Percentiles rank a stretch among this genome's conserved stretches.
phyloP scores from a whole-genome alignment of 371 early-diverging fungal species.

The Nematocida major region DNA sequence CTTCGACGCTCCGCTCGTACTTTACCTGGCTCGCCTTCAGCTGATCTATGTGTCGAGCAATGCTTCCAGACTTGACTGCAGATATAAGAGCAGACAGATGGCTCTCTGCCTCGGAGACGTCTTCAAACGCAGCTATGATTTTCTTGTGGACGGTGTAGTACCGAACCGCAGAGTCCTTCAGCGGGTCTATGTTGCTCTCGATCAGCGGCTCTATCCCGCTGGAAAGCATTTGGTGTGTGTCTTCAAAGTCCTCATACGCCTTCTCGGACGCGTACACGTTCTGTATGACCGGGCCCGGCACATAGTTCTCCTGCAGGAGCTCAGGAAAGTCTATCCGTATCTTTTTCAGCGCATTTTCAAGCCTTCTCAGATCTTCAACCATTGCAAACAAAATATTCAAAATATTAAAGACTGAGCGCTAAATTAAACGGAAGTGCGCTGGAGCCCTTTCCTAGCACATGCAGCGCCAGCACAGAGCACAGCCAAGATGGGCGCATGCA shows the following conservation, averaged over 20 bases:
- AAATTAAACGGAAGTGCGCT: no score
- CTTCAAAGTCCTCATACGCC: conserved; percentile 17
- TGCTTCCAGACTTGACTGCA: background rate
- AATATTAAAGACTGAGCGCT: no score
- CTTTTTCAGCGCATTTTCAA: conserved; percentile 36
- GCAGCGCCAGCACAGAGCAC: no score
- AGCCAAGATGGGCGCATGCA: no score
- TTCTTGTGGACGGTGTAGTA: conserved; percentile 22
- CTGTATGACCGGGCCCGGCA: conserved; percentile 22
- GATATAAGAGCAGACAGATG: background rate
- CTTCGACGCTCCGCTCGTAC: background rate
- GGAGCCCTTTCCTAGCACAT: no score
- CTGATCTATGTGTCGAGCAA: background rate
- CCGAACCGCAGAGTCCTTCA: conserved; percentile 21
- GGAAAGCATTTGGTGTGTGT: conserved; percentile 5
- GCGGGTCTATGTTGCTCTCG: background rate
- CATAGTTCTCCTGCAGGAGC: conserved; percentile 5
- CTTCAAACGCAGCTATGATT: background rate
- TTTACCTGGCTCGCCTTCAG: background rate
- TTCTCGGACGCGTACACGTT: conserved; percentile 23
- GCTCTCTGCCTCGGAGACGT: background rate
- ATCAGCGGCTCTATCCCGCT: conserved; percentile 15
- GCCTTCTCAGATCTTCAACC: background rate
- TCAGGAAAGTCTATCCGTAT: conserved; percentile 27
- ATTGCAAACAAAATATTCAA: conserved; percentile 22